Conservation (phyloP, 2,329 filamentous ascomycete species). For the Hymenoscyphus fructigenus region DNA sequence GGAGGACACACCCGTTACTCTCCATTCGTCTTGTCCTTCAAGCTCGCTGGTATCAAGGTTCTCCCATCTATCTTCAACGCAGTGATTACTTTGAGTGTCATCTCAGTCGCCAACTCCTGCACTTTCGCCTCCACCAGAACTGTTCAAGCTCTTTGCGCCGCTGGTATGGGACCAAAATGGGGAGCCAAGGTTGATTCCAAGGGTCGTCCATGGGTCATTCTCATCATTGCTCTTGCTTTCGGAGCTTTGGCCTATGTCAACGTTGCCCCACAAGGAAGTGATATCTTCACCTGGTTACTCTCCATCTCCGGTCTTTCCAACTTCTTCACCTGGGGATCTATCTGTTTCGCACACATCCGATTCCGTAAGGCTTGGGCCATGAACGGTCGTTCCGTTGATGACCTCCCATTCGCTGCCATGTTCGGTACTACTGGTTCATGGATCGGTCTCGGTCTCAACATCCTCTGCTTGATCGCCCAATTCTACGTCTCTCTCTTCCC, state of each 20-base stretch:
- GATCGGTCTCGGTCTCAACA: constrained; percentile 65
- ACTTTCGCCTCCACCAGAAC: constrained; percentile 91
- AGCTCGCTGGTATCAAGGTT: constrained; percentile 76
- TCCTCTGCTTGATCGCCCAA: constrained; percentile 63
- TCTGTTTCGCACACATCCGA: constrained; percentile 64
- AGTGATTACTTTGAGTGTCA: constrained; percentile 84
- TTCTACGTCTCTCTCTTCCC: constrained; percentile 48
- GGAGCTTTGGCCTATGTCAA: constrained; percentile 60
- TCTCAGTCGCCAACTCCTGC: constrained; percentile 89
- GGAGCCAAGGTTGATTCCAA: constrained; percentile 79
- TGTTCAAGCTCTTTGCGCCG: constrained; percentile 83
- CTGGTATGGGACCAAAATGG: constrained; percentile 75
- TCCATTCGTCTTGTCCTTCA: constrained; percentile 90
- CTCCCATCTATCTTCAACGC: constrained; percentile 90
- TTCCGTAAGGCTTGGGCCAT: constrained; percentile 62
- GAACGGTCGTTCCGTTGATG: constrained; percentile 52
- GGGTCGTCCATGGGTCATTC: constrained; percentile 67
- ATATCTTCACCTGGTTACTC: constrained; percentile 64
- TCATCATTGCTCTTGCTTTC: constrained; percentile 52
- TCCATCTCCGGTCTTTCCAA: constrained; percentile 70
- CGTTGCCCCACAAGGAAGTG: constrained; percentile 42
- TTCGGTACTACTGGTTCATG: constrained; percentile 66
- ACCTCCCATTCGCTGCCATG: constrained; percentile 48
- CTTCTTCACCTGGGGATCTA: constrained; percentile 74
- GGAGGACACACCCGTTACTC: constrained; percentile 67